Evolutionary conservation across 78 protist species (phyloP).

Genomic region (Dictyostelium brefeldianum): DNA sequence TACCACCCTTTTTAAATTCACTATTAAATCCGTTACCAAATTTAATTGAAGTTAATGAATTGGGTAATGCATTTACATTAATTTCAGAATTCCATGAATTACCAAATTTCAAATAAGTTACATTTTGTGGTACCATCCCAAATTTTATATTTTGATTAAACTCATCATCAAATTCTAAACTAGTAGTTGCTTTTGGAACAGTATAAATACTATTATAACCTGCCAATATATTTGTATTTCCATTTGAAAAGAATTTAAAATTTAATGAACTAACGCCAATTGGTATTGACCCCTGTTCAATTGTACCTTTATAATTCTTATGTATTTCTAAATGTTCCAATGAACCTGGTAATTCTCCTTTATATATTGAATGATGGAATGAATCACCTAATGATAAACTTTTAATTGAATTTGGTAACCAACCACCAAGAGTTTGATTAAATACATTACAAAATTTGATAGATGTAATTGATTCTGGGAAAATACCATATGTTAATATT

Average conservation of each 20-base stretch:
- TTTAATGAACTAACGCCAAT: not conserved
- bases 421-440: not conserved
- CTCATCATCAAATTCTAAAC: not conserved
- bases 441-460: not conserved
- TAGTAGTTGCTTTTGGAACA: not conserved
- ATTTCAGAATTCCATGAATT: not conserved
- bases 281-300: not conserved
- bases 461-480: too few species aligned
- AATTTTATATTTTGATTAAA: not conserved
- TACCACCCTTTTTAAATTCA: not conserved
- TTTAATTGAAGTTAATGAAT: not conserved
- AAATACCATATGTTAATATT: too few species aligned
- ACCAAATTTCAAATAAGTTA: not conserved
- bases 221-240: too few species aligned
- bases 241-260: too few species aligned
- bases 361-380: not conserved
- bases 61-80: not conserved
- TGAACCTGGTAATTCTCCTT: not conserved
- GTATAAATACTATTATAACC: too few species aligned
- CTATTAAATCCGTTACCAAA: not conserved
- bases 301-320: not conserved
- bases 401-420: not conserved
- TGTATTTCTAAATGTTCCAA: not conserved
- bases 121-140: not conserved
- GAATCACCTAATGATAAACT: not conserved